Percentiles rank a stretch among this genome's conserved stretches.
Evolutionary conservation across 352 stramenopile genomes (phyloP).

Genomic region (Phytophthora tubulina): DNA sequence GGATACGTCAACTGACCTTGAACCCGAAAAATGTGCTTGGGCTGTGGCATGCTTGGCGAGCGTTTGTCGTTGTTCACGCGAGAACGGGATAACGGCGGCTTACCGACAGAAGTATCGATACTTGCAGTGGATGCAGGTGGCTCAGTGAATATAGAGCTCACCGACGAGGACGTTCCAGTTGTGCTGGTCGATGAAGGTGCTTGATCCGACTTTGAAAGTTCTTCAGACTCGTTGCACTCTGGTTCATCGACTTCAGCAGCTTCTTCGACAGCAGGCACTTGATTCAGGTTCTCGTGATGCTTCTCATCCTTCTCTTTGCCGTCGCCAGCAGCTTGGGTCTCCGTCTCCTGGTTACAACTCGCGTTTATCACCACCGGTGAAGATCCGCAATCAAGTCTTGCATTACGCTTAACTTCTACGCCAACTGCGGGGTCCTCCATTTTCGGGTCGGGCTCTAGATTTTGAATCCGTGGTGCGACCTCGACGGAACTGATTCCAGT

Average conservation of each 20-base stretch:
- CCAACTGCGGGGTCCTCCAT: constrained; percentile 13
- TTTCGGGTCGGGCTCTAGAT: constrained; percentile 34
- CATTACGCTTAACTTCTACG: constrained; percentile 1
- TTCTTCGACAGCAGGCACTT: constrained; percentile 1
- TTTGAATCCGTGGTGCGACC: constrained; percentile 25
- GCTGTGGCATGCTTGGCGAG: constrained; percentile 15
- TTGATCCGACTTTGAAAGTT: constrained; percentile 21
- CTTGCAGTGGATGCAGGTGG: not conserved
- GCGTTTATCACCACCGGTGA: constrained; percentile 9
- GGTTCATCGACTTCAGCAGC: constrained; percentile 5
- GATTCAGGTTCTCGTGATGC: constrained; percentile 18
- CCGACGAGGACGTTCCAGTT: constrained; percentile 28
- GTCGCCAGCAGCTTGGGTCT: constrained; percentile 11
- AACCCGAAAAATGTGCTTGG: constrained; percentile 11
- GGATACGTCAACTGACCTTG: constrained; percentile 27
- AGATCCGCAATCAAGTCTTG: constrained; percentile 27
- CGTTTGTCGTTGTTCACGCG: not conserved
- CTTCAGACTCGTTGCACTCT: constrained; percentile 2
- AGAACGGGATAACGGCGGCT: constrained; percentile 14
- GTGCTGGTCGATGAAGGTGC: constrained; percentile 30
- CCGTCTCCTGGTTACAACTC: constrained; percentile 28
- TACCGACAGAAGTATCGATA: not conserved
- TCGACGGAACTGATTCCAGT: constrained; percentile 19
- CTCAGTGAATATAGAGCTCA: constrained; percentile 5
- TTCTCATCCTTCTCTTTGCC: constrained; percentile 13